Evolutionary conservation across 345 rosid genomes (phyloP), one percentile per base, ranked within the genome.

Genomic region (Punica granatum): DNA sequence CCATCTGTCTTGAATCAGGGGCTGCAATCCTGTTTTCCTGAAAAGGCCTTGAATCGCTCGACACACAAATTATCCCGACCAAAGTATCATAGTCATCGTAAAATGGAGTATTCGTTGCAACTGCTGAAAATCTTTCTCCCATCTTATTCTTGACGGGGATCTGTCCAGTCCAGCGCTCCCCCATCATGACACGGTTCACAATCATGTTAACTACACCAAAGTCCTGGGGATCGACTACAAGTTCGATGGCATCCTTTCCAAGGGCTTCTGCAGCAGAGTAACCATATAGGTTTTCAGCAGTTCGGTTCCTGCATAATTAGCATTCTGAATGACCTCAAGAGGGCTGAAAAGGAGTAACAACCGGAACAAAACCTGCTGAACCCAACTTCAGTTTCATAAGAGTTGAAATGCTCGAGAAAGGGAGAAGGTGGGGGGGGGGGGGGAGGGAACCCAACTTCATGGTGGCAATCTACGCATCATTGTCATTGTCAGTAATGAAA

Each of bases 131-230:
- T 56, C 79, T 88, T 64, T 86, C 86, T 60, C 91, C 92, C 67
- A 64, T 72, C 81, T 89, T 91, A 76, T 76, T 91, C 88, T 76
- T 94, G 30, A 86, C 83, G 0, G 97, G 96, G 78, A 90, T 85
- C 79, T 86, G 87, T n/a, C 99, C 99, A 0, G 90, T 84, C 97
- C 97, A 94, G 64, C 79, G 82, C 83, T 89, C 95, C 59, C 99
- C 99, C 77, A 42, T 64, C 6, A 46, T 74, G 30, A 86, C 83
- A 18, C 88, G 84, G 10, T 73, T 70, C 60, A 87, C 74, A 32
- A 94, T 85, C 60, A 70, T 72, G 56, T 79, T 76, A 0, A 86
- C 99, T 37, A 86, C 64, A 0, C 59, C 68, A 74, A 64, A 74
- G 79, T 94, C 92, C 64, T 69, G 78, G 60, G 84, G 77, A 77